Evolutionary conservation across 805 yeast species (phyloP), one percentile per base, ranked within the genome.

Genomic region (Scheffersomyces lignosus): DNA sequence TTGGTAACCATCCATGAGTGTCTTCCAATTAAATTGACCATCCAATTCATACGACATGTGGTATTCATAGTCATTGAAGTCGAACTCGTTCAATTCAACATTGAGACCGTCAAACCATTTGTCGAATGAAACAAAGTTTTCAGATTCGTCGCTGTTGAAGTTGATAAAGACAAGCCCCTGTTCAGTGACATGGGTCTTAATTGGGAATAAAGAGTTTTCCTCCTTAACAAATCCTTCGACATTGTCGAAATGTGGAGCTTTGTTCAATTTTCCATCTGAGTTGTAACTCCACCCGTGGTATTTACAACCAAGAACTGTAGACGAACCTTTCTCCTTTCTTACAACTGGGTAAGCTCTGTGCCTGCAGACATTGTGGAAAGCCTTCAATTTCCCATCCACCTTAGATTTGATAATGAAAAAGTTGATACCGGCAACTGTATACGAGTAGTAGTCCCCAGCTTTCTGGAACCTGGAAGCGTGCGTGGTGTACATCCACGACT

Each of bases 281-380:
- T 77, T 76, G 60, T 78, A 78, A 17, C 80, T 71, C 84, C 83
- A 78, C 16, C 83, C 83, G 47, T 78, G 83, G 54, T 78, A 78
- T 47, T 75, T 71, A 57, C 84, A 78, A 28, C 82, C 82, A 23
- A 78, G 58, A 27, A 78, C 68, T 13, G 65, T 67, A 2, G 82
- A 70, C n/a, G 80, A 75, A 18, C 84, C 84, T 45, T 72, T 61
- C 24, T 77, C 77, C 51, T 78, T 78, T 54, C 75, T 68, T 18
- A 78, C 74, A 28, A 78, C 80, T 1, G 84, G 84, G 47, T 71
- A 78, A 5, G 83, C 83, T 52, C 83, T 66, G 59, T 78, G 84
- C 48, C 83, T 79, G 50, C 84, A 78, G 25, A 78, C 76, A 48
- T 78, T 78, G 55, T 78, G 84, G 63, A 78, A 78, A 12, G 81